A percentile compares a stretch with the other conserved stretches of the same genome.
Conservation (phyloP, 2,329 filamentous ascomycete species). For the Alternaria triticina region DNA sequence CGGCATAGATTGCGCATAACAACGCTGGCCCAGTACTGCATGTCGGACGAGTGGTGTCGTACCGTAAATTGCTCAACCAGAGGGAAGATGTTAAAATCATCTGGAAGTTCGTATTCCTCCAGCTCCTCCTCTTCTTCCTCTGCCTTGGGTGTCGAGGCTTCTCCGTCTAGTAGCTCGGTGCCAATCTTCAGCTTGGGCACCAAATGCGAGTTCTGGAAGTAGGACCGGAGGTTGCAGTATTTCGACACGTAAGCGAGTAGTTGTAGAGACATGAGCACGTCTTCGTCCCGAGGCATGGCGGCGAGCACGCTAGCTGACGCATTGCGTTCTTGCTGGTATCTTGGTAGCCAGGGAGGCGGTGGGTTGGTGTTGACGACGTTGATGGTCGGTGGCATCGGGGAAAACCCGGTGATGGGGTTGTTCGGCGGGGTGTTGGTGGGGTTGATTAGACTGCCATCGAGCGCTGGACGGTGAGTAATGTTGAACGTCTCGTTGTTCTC, state of each 20-base stretch:
- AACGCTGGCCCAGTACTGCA: conserved; percentile 99
- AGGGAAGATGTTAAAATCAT: conserved; percentile 98
- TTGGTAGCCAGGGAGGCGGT: conserved; percentile 78
- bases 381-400: conserved; percentile 71
- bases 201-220: conserved; percentile 93
- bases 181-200: conserved; percentile 92
- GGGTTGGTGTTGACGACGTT: conserved; percentile 75
- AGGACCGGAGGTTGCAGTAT: conserved; percentile 93
- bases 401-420: conserved; percentile 71
- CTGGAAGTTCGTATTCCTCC: conserved; percentile 87
- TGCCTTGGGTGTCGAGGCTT: conserved; percentile 52
- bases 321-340: conserved; percentile 79
- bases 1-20: conserved; percentile 99
- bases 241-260: conserved; percentile 97
- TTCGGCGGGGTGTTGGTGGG: conserved; percentile 65
- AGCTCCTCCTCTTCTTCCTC: conserved; percentile 71
- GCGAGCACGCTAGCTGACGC: conserved; percentile 74
- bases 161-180: conserved; percentile 81
- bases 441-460: conserved; percentile 85
- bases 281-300: conserved; percentile 94
- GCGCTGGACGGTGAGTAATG: conserved; percentile 82
- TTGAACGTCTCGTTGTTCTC: conserved; percentile 80
- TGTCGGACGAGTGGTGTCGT: conserved; percentile 90
- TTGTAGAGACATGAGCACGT: conserved; percentile 97
- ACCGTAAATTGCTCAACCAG: conserved; percentile 98